These are phyloP conservation scores for Aspergillus texensis DNA, from an alignment of 2,329 filamentous ascomycete species.

Conservation along the genomic window DNA sequence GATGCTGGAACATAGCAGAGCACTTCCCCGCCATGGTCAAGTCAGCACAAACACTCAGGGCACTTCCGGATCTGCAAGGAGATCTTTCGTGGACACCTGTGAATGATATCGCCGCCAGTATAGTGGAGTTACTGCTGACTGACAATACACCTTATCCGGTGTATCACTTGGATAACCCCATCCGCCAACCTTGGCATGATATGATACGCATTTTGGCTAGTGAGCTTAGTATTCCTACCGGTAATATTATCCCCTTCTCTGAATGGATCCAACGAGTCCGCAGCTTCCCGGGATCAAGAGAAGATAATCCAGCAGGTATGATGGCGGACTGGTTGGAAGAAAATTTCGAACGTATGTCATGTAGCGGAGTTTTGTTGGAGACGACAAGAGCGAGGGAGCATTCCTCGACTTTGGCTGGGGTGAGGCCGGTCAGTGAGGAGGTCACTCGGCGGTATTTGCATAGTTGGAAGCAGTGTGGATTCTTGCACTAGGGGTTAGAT, in stretches of 20 bases:
- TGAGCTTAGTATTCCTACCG: constrained; percentile 34
- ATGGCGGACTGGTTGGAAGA: constrained; percentile 36
- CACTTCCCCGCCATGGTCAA: constrained; percentile 57
- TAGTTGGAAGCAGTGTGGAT: constrained; percentile 16
- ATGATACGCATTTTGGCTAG: constrained; percentile 40
- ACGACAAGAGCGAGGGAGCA: constrained; percentile 38
- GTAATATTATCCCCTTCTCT: constrained; percentile 40
- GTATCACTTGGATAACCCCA: constrained; percentile 53
- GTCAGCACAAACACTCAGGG: constrained; percentile 50
- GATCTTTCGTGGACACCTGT: constrained; percentile 52
- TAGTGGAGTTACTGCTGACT: constrained; percentile 36
- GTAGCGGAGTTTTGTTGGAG: constrained; percentile 48
- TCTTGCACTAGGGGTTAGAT: constrained; percentile 1
- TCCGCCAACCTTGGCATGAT: constrained; percentile 45
- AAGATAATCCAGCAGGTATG: constrained; percentile 33
- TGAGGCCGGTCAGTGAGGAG: constrained; percentile 11
- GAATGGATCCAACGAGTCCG: constrained; percentile 47
- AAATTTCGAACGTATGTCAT: constrained; percentile 49
- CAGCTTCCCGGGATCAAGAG: constrained; percentile 17
- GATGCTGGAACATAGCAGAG: constrained; percentile 59
- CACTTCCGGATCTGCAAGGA: constrained; percentile 47
- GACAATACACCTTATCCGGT: constrained; percentile 30
- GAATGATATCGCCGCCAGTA: constrained; percentile 40
- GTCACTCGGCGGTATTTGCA: constrained; percentile 16
- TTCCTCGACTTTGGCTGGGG: constrained; percentile 28